Base-by-base conservation (phyloP, 106 monocot genomes). In the Alisma plantagoaquatica region DNA sequence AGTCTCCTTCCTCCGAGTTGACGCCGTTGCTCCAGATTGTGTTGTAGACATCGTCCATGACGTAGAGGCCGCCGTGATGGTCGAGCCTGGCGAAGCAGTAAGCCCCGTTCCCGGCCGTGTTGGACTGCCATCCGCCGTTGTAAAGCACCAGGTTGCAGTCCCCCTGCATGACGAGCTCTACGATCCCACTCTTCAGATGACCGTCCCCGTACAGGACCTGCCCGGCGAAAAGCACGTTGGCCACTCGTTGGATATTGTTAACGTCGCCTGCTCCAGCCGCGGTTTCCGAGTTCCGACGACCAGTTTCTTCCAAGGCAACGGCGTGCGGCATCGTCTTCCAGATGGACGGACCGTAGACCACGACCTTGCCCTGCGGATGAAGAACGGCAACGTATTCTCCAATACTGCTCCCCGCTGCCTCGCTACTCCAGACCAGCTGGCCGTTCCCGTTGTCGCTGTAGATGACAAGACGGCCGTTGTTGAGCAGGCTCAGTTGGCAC, bases 331-430 rank as follows among this genome's bases (percentile, higher is more conserved):
- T 23, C 10, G 3, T 49, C 21, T 2, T 19, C 21, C 22, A 49
- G 22, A 49, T 12, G 48, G 48, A 3, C 12, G 48, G 48, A 24
- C 48, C 48, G 48, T 49, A 49, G 16, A 49, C 48, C 23, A 24
- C 18, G 3, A 49, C 9, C 20, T 49, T 18, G 21, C 48, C 48
- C 22, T 49, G 23, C n/a, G 48, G 48, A 19, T 49, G 48, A 24
- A 49, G 0, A 24, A 49, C n/a, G 48, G 48, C 48, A 19, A 1
- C 48, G 22, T 49, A 49, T 20, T 3, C 2, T 0, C 48, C 48
- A 0, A 3, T 20, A 4, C 25, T 49, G 48, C 23, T 3, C 20
- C 0, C 3, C 10, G 10, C 3, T 2, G 10, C 0, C 2, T 4
- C 0, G 1, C 1, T 23, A 24, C 0, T 49, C 21, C 18, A 49